Evolutionary conservation across 1,284 basidiomycete species (phyloP), one percentile per base, ranked within the genome.

Genomic region (Flammula alnicola): DNA sequence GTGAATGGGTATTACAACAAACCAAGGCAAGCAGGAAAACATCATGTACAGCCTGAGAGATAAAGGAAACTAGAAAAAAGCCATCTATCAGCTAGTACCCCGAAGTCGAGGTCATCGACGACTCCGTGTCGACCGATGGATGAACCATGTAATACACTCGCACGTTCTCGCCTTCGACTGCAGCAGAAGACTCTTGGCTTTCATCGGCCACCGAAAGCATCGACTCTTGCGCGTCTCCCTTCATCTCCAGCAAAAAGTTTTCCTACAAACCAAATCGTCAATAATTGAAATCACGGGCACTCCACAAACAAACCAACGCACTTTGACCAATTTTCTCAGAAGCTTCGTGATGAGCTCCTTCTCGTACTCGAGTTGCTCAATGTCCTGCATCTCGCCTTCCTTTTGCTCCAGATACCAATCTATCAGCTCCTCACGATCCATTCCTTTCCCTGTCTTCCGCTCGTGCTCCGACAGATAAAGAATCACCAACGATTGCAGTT

Each of bases 331-430:
- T 70, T 93, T 95, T 59, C 77, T 83, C 55, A 99, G 68, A 62
- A 97, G 88, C 74, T 98, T 99, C 38, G 80, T 84, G 56, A 98
- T 86, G 50, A 99, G 75, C 67, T 93, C 90, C 61, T 87, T 89
- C 74, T 99, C 93, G 58, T 91, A 87, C 61, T 98, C 93, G n/a
- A 97, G 74, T 64, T 96, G 89, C 47, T 95, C 93, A 11, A 94
- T 79, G 40, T 88, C 86, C 55, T 90, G 83, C 39, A 98, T 76
- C 57, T 94, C 88, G 27, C 79, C 76, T 70, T 99, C 97, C 68
- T 84, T 88, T 55, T 84, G 74, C 73, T 99, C 95, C 44, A 99
- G 80, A 68, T 98, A 99, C 95, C 95, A 97, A 67, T 97, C 92
- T 53, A 97, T 88, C 37, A 99, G 78, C 63, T 95, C 94, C 56